Evolutionary conservation across 2,329 filamentous ascomycete genomes (phyloP).

Genomic region (Aspergillus sp.): DNA sequence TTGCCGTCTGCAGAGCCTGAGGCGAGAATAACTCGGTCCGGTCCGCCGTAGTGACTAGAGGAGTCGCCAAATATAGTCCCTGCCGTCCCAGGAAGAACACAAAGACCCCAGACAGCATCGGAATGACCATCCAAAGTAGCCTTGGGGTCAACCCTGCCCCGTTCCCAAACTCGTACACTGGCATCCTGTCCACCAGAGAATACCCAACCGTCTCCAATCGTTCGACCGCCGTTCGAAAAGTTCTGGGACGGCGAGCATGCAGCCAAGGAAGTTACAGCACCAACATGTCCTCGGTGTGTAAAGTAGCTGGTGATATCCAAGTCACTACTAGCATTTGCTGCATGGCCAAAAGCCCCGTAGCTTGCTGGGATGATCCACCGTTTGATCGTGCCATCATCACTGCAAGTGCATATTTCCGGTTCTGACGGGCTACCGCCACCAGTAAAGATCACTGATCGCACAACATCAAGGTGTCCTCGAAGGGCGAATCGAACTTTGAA

Average conservation of each 20-base stretch:
- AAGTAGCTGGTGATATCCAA: slow-evolving; percentile 92
- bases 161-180: slow-evolving; percentile 92
- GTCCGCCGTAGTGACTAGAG: slow-evolving; percentile 70
- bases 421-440: slow-evolving; percentile 93
- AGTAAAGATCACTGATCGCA: slow-evolving; percentile 93
- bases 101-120: slow-evolving; percentile 94
- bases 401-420: slow-evolving; percentile 93
- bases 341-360: slow-evolving; percentile 62
- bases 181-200: slow-evolving; percentile 96
- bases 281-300: slow-evolving; percentile 91
- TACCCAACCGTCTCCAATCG: slow-evolving; percentile 93
- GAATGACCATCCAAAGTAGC: slow-evolving; percentile 91
- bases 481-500: slow-evolving; percentile 95
- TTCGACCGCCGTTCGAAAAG: slow-evolving; percentile 84
- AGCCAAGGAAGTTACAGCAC: slow-evolving; percentile 80
- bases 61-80: slow-evolving; percentile 75
- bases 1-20: slow-evolving; percentile 89
- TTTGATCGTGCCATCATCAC: slow-evolving; percentile 94
- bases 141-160: slow-evolving; percentile 90
- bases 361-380: slow-evolving; percentile 90
- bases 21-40: slow-evolving; percentile 85
- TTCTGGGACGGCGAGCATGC: slow-evolving; percentile 85
- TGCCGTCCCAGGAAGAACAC: slow-evolving; percentile 81
- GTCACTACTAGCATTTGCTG: slow-evolving; percentile 65
- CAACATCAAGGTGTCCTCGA: slow-evolving; percentile 87